These are phyloP conservation scores for Porphyrellus cyaneotinctus DNA, from an alignment of 768 basidiomycete genomes.

Conservation along the genomic window DNA sequence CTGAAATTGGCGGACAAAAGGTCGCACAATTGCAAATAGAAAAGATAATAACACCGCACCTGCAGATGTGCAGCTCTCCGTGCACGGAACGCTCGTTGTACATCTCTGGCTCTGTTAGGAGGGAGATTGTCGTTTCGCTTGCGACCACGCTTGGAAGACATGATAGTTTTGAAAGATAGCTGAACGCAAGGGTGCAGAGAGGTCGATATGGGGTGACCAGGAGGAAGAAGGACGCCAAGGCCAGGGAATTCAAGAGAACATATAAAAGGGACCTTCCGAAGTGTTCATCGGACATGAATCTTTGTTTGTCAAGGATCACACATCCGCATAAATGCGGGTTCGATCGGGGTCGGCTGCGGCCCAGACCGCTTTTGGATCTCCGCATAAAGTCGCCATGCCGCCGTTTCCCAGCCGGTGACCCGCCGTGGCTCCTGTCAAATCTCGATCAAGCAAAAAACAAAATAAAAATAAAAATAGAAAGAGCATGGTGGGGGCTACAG, in stretches of 20 bases:
- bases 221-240: constrained; percentile 30
- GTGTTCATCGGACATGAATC: constrained; percentile 32
- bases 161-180: constrained; percentile 28
- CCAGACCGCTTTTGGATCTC: constrained; percentile 35
- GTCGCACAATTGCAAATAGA: constrained; percentile 39
- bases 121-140: constrained; percentile 67
- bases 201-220: constrained; percentile 26
- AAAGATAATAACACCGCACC: constrained; percentile 42
- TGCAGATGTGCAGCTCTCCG: constrained; percentile 83
- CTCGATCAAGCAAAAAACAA: constrained; percentile 14
- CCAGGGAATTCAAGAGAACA: constrained; percentile 36
- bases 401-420: constrained; percentile 16
- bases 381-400: constrained; percentile 29
- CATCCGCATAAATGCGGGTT: constrained; percentile 33
- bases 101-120: constrained; percentile 74
- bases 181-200: constrained; percentile 8
- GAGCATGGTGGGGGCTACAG: not conserved
- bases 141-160: constrained; percentile 86
- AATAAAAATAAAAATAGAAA: not conserved
- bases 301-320: constrained; percentile 34
- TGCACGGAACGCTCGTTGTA: constrained; percentile 86
- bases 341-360: constrained; percentile 37
- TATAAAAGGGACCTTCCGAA: constrained; percentile 37
- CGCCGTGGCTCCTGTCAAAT: constrained; percentile 21
- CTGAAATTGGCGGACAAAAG: constrained; percentile 40